These are phyloP conservation scores for Eucalyptus guilfoylei DNA, from an alignment of 345 rosid genomes.

Conservation along the genomic window DNA sequence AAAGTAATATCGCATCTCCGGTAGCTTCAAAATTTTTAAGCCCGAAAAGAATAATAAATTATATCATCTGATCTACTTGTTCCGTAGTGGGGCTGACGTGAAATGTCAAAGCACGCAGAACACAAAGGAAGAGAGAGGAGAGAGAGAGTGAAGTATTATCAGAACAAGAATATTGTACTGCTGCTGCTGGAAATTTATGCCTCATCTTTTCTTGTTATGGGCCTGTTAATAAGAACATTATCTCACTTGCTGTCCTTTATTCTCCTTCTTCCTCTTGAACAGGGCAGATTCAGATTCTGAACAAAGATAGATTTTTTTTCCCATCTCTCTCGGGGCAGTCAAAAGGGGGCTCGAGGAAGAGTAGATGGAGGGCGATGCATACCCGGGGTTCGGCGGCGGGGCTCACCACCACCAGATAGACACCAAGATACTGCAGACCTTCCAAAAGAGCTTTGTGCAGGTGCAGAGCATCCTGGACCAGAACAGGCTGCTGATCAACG, in stretches of 20 bases:
- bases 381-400: constrained; percentile 35
- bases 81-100: not conserved
- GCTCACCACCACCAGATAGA: constrained; percentile 20
- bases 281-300: not conserved
- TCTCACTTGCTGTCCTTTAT: not conserved
- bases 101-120: not conserved
- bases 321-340: not conserved
- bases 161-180: not conserved
- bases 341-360: not conserved
- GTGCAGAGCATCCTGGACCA: constrained; percentile 61
- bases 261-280: not conserved
- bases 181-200: not conserved
- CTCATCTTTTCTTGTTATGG: not conserved
- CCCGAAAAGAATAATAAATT: not conserved
- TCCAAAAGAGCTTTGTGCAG: constrained; percentile 63
- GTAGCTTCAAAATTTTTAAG: not conserved
- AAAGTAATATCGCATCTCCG: not conserved
- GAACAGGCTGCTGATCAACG: constrained; percentile 55
- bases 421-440: constrained; percentile 50
- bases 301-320: not conserved
- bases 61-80: not conserved
- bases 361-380: constrained; percentile 52
- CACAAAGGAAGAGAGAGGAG: not conserved
- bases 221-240: not conserved
- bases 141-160: not conserved